Percentiles rank a stretch among this genome's conserved stretches.
Evolutionary conservation across 495 filamentous ascomycete genomes (phyloP).

Genomic region (Talaromyces nanjingensis): DNA sequence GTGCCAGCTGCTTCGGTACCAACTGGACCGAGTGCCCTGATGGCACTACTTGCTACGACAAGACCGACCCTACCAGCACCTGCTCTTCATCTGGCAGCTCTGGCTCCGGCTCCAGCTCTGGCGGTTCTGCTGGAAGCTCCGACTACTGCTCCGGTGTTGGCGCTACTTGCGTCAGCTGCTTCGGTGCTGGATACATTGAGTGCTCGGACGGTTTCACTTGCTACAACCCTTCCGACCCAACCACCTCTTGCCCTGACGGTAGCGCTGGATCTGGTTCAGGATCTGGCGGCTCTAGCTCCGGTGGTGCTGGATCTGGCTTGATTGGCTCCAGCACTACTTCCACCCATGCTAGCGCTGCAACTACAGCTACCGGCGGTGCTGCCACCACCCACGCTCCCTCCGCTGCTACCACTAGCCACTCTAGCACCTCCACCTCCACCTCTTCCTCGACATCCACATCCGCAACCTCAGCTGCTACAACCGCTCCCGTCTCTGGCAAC

Average conservation of each 20-base stretch:
- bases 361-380: not conserved
- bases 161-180: not conserved
- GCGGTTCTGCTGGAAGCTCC: not conserved
- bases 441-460: not conserved
- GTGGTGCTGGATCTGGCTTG: not conserved
- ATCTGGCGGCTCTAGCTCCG: not conserved
- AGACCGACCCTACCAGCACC: constrained; percentile 1
- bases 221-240: not conserved
- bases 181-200: not conserved
- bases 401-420: not conserved
- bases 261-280: not conserved
- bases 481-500: not conserved
- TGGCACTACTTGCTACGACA: constrained; percentile 1
- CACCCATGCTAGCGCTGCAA: not conserved
- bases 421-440: not conserved
- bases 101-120: not conserved
- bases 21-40: constrained; percentile 4
- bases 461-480: not conserved
- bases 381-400: not conserved
- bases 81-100: not conserved
- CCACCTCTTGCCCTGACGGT: not conserved
- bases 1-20: constrained; percentile 3
- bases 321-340: not conserved
- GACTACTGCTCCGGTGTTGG: not conserved
- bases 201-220: not conserved